Evolutionary conservation across 2,329 filamentous ascomycete genomes (phyloP), one percentile per base, ranked within the genome.

Genomic region (Stagonosporopsis cucurbitacearum): DNA sequence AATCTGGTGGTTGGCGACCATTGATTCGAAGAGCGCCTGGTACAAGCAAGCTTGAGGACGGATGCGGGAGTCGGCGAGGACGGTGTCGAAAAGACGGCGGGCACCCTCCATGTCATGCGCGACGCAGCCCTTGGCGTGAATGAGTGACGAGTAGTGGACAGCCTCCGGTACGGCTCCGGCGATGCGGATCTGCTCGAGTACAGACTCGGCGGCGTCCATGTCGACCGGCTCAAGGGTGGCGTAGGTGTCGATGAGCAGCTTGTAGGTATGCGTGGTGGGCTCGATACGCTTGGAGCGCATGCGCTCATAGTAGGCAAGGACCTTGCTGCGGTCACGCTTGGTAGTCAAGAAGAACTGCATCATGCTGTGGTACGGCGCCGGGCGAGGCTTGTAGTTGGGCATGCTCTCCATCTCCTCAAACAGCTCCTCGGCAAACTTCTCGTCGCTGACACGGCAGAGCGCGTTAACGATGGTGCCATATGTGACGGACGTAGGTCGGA

Each of bases 321-420:
- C 94, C 86, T 98, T 98, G 75, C 83, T 80, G 79, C 95, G 94
- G 76, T 99, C 94, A 49, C 92, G 91, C 85, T 98, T 98, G 51
- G 94, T 98, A 54, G 91, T 96, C 65, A 98, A 82, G 85, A 98
- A 99, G 80, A 96, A 98, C 75, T 99, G 95, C 87, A 99, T 99
- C 88, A 99, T 90, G 78, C 92, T 96, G 82, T 99, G 97, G 83
- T 99, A 99, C 0, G 95, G 95, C 22, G 95, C 95, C 23, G 95
- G 93, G 9, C 95, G 89, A 36, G 95, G 92, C 82, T 97, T 98
- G 85, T 99, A 99, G 81, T 99, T 99, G 54, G 92, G 89, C 89
- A 96, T 96, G 42, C 89, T 87, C 81, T 99, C 95, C 95, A 99
- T 99, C 80, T 99, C 95, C 72, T 98, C 92, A 72, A 99, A 99